Evolutionary conservation across 768 basidiomycete species (phyloP).

Genomic region (Kwoniella heveanensis): DNA sequence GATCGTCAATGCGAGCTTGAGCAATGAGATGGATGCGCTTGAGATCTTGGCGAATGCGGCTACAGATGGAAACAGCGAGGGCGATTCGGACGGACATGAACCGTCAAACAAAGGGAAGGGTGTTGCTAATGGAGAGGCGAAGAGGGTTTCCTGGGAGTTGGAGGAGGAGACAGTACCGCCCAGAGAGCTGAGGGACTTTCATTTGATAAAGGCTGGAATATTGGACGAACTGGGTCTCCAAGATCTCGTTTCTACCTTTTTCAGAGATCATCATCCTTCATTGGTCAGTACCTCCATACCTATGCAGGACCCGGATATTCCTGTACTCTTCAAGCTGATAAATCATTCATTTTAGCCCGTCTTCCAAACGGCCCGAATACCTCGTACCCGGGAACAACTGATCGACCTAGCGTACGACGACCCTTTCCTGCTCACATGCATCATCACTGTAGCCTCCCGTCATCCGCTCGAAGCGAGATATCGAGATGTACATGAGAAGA

Average conservation of each 20-base stretch:
- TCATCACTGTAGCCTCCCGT: conserved; percentile 45
- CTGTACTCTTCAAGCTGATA: not conserved
- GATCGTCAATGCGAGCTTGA: conserved; percentile 49
- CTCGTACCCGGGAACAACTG: conserved; percentile 33
- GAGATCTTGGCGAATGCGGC: conserved; percentile 53
- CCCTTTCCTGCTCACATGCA: conserved; percentile 40
- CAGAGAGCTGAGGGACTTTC: conserved; percentile 27
- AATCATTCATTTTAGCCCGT: conserved; percentile 31
- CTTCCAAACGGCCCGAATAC: conserved; percentile 47
- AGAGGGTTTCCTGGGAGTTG: conserved; percentile 20
- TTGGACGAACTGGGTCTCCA: conserved; percentile 32
- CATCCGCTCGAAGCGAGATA: conserved; percentile 36
- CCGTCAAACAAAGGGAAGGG: not conserved
- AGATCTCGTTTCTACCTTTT: conserved; percentile 36
- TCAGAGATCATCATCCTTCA: conserved; percentile 43
- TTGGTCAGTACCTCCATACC: conserved; percentile 37
- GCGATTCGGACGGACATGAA: conserved; percentile 1
- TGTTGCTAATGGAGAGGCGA: conserved; percentile 1
- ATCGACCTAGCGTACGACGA: conserved; percentile 34
- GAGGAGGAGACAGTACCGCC: conserved; percentile 18
- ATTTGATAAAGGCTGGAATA: conserved; percentile 40
- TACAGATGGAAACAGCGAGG: conserved; percentile 29
- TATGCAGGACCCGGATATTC: too few relatives aligned
- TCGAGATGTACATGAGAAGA: conserved; percentile 40
- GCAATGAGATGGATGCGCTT: conserved; percentile 53